Evolutionary conservation across 2,329 filamentous ascomycete genomes (phyloP).

Genomic region (Cladosporium velox): DNA sequence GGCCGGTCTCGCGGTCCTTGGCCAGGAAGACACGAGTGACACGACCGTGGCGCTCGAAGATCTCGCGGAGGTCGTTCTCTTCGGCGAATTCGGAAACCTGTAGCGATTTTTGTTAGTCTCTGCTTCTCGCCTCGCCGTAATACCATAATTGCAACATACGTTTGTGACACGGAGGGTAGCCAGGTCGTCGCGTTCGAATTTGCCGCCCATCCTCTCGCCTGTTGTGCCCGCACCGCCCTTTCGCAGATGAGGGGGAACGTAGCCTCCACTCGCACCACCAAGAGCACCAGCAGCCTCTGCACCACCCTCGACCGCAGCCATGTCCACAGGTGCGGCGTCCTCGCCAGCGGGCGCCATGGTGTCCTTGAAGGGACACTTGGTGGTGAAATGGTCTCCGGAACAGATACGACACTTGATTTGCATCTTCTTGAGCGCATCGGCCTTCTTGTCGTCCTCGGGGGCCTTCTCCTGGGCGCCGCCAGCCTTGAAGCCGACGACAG

Average conservation of each 20-base stretch:
- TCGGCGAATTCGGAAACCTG: constrained; percentile 96
- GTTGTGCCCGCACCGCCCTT: constrained; percentile 66
- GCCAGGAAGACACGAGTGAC: constrained; percentile 97
- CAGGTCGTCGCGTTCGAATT: constrained; percentile 94
- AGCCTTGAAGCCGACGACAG: constrained; percentile 89
- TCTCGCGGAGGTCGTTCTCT: constrained; percentile 90
- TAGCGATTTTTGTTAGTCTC: constrained; percentile 33
- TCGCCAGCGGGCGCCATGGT: constrained; percentile 85
- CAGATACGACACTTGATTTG: constrained; percentile 99
- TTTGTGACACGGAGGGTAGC: constrained; percentile 97
- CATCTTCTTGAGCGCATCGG: constrained; percentile 85
- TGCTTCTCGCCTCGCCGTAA: neutral
- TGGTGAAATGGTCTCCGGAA: constrained; percentile 98
- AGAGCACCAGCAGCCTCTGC: constrained; percentile 54
- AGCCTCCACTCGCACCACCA: constrained; percentile 73
- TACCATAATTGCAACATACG: constrained; percentile 60
- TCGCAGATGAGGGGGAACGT: constrained; percentile 91
- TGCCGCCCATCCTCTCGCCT: constrained; percentile 86
- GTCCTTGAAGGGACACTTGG: constrained; percentile 98
- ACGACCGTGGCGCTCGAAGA: constrained; percentile 96
- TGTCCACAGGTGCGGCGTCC: constrained; percentile 45
- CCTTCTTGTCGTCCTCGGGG: constrained; percentile 70
- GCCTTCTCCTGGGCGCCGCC: constrained; percentile 74
- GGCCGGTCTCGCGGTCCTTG: constrained; percentile 93
- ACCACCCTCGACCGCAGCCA: constrained; percentile 48